Conservation (phyloP, 192 early-diverging fungal genomes). For the Pecoramyces ruminantium region DNA sequence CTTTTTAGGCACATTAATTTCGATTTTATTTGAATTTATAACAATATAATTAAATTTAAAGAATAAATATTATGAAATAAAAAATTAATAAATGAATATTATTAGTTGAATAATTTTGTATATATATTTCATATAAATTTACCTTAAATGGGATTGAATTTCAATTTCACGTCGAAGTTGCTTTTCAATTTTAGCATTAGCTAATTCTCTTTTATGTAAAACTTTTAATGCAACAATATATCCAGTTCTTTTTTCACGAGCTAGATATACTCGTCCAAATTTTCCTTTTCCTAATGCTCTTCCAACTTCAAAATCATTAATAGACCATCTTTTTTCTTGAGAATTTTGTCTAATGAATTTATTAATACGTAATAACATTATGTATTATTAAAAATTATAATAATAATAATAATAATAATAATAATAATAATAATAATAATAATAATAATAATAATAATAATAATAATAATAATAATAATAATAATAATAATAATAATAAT, state of each 20-base stretch:
- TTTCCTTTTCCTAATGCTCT: conserved; percentile 80
- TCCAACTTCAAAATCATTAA: conserved; percentile 84
- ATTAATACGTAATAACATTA: too few species aligned
- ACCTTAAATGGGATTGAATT: conserved; percentile 79
- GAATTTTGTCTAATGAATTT: not conserved
- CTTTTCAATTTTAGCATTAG: conserved; percentile 57
- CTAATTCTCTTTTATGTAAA: conserved; percentile 66
- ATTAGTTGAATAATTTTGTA: too few species aligned
- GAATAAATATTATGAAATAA: too few species aligned
- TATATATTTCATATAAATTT: too few species aligned
- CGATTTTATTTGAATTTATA: not conserved
- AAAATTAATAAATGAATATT: too few species aligned
- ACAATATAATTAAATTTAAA: too few species aligned
- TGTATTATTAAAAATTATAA: too few species aligned
- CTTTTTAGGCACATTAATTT: conserved; percentile 10
- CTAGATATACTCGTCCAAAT: conserved; percentile 87
- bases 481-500: too few species aligned
- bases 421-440: too few species aligned
- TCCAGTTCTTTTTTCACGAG: conserved; percentile 67
- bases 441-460: too few species aligned
- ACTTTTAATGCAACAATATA: conserved; percentile 88
- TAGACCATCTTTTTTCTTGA: conserved; percentile 13
- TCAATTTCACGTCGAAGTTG: conserved; percentile 91
- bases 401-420: too few species aligned
- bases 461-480: too few species aligned